Evolutionary conservation across 1,139 yeast species (phyloP).

Genomic region (Taphrina sp.): DNA sequence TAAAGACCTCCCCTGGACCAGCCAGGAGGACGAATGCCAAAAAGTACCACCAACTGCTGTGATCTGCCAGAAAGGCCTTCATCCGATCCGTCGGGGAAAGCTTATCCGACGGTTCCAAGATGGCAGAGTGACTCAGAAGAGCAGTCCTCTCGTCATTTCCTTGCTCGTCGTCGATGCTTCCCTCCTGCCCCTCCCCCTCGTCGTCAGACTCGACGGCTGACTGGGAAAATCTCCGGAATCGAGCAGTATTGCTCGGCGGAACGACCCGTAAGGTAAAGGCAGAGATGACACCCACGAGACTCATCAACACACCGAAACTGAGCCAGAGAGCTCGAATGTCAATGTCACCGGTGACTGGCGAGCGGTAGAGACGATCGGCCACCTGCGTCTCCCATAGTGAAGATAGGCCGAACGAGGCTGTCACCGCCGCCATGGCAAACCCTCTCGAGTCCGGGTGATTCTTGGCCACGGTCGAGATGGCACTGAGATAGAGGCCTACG

Average conservation of each 20-base stretch:
- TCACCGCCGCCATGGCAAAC: slow-evolving; percentile 81
- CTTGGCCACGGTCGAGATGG: slow-evolving; percentile 39
- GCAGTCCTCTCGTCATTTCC: slow-evolving; percentile 32
- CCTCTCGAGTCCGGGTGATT: slow-evolving; percentile 46
- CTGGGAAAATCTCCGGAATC: too few relatives aligned
- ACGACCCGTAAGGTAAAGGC: slow-evolving; percentile 35
- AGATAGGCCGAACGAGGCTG: slow-evolving; percentile 80
- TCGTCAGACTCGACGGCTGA: neutral
- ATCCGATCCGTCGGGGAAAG: slow-evolving; percentile 30
- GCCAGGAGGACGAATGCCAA: slow-evolving; percentile 59
- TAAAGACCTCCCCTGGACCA: slow-evolving; percentile 86
- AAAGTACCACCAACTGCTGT: slow-evolving; percentile 64
- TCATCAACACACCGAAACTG: slow-evolving; percentile 53
- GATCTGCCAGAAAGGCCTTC: slow-evolving; percentile 55
- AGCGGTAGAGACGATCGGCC: slow-evolving; percentile 46
- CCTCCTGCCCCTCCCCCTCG: neutral
- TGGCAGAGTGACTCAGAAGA: slow-evolving; percentile 28
- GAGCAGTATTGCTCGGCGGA: slow-evolving; percentile 18
- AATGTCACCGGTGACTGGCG: slow-evolving; percentile 44
- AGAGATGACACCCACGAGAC: slow-evolving; percentile 36
- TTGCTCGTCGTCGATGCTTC: neutral
- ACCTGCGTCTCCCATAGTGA: slow-evolving; percentile 55
- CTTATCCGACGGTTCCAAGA: slow-evolving; percentile 27
- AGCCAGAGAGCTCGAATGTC: slow-evolving; percentile 57
- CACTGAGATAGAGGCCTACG: slow-evolving; percentile 39